Evolutionary conservation across 2,329 filamentous ascomycete species (phyloP).

Genomic region (Pseudonectria foliicola): DNA sequence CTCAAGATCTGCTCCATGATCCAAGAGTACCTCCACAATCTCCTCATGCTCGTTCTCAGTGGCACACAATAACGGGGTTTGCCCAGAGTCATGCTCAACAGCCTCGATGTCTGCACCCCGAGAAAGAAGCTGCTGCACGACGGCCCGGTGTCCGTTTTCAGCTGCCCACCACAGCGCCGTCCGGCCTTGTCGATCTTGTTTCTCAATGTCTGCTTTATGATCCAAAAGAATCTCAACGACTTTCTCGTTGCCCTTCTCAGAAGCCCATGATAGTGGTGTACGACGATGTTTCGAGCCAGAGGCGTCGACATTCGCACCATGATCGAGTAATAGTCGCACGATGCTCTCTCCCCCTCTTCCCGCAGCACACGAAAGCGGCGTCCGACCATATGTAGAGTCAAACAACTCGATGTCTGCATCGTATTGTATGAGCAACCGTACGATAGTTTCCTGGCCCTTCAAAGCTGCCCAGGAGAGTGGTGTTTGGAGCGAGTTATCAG

Average conservation of each 20-base stretch:
- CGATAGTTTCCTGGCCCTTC: neutral
- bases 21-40: neutral
- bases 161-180: neutral
- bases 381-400: neutral
- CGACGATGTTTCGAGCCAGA: neutral
- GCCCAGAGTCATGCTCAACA: neutral
- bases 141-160: neutral
- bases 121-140: neutral
- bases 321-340: neutral
- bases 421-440: neutral
- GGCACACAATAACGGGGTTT: neutral
- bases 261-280: neutral
- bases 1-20: no score
- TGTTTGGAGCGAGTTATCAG: neutral
- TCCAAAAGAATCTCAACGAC: slow-evolving; percentile 1
- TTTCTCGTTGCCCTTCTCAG: neutral
- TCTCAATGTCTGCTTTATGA: neutral
- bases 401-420: neutral
- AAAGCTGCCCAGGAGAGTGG: neutral
- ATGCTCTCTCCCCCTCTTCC: neutral
- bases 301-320: slow-evolving; percentile 1
- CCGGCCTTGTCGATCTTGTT: neutral
- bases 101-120: neutral
- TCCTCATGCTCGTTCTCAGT: neutral
- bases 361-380: slow-evolving; percentile 1